phyloP scores from a whole-genome alignment of 2,329 filamentous ascomycete species.

The Sporothrix luriei region DNA sequence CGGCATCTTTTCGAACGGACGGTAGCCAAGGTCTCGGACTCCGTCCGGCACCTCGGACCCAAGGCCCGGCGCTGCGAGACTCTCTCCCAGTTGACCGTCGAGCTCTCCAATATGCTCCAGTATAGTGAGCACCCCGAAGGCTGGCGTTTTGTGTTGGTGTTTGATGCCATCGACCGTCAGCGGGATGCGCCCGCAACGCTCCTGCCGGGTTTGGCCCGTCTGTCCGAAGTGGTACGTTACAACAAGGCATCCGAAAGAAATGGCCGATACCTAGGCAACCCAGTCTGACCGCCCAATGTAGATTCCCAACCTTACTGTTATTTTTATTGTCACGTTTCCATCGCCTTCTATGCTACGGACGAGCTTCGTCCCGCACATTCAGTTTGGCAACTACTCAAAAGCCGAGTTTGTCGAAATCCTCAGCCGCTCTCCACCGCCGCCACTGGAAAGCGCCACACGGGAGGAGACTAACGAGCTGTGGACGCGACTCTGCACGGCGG shows the following conservation, averaged over 20 bases:
- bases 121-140: constrained; percentile 44
- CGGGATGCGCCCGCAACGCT: constrained; percentile 78
- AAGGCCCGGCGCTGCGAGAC: constrained; percentile 72
- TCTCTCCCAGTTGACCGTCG: constrained; percentile 72
- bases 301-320: constrained; percentile 75
- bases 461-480: constrained; percentile 69
- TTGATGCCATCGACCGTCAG: constrained; percentile 86
- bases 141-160: constrained; percentile 74
- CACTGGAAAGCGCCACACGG: constrained; percentile 54
- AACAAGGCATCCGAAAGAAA: not conserved
- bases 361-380: constrained; percentile 71
- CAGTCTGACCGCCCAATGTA: constrained; percentile 42
- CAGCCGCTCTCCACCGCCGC: constrained; percentile 52
- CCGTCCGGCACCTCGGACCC: constrained; percentile 52
- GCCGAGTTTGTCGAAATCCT: constrained; percentile 78
- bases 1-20: constrained; percentile 77
- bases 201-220: constrained; percentile 74
- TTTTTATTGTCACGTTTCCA: constrained; percentile 76
- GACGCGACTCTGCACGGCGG: constrained; percentile 76
- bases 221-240: constrained; percentile 73
- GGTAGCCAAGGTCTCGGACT: constrained; percentile 59
- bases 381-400: constrained; percentile 84
- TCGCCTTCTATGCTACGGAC: constrained; percentile 69
- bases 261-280: not conserved
- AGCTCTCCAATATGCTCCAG: constrained; percentile 67